Evolutionary conservation across 768 basidiomycete species (phyloP), one percentile per base, ranked within the genome.

Genomic region (Hericium alpestre): DNA sequence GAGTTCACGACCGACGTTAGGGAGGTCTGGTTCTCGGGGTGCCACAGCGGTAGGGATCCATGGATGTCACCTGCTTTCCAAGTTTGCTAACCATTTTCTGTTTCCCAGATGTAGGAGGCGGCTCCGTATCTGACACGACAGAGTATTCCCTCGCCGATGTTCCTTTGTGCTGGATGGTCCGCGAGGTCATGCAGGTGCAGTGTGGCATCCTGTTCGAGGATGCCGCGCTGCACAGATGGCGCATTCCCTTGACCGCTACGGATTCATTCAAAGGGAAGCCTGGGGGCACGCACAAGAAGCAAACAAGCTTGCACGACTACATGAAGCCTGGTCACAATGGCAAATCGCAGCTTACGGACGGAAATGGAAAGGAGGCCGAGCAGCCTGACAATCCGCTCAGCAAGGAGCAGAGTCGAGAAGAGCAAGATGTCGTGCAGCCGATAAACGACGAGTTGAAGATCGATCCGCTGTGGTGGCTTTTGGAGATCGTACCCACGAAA

Each of bases 391-490:
- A 18, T 7, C 27, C 18, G 37, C 51, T 13, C 1, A 27, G 1
- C 46, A 6, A 15, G 22, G 56, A 50, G 2, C 2, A 41, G 12
- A n/a, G 3, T 22, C 48, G 39, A 25, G 60, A 63, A 12, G 41
- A 16, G 15, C n/a, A 51, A 15, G 70, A 74, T 54, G 75, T 74
- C n/a, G 43, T 80, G n/a, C 69, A 79, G 64, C 79, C 77, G 1
- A 61, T 83, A 1, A 70, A 81, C 58, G 86, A 90, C 61, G 55
- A 72, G 59, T 69, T 90, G 48, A 67, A 71, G 65, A 50, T 51
- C 8, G 66, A 67, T 15, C 69, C 66, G 18, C 4, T 72, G 1
- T 91, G 88, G 88, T 86, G 84, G 86, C 38, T 86, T n/a, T 69
- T 89, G 38, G 88, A 91, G 69, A 69, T 87, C 25, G 27, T 88